Evolutionary conservation across 2,329 filamentous ascomycete species (phyloP).

Genomic region (Colletotrichum sidae): DNA sequence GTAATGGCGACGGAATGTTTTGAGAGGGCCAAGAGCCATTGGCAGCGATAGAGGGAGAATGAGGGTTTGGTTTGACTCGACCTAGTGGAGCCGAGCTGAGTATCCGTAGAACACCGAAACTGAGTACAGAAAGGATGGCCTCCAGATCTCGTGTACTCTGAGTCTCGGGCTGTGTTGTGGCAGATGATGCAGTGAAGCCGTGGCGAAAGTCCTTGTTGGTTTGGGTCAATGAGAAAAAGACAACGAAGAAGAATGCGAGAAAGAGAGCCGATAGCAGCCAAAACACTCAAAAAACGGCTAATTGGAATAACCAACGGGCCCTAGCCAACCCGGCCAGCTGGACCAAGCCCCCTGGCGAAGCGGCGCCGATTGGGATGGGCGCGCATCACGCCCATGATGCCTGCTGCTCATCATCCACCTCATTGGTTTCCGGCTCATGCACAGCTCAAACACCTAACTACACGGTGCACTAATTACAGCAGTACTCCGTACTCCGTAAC

Average conservation of each 20-base stretch:
- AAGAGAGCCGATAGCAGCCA: neutral
- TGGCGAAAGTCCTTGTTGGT: neutral
- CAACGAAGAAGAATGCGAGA: neutral
- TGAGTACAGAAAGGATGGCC: neutral
- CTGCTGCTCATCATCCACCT: constrained; percentile 28
- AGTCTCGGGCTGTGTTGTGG: too few relatives aligned
- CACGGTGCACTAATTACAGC: too few relatives aligned
- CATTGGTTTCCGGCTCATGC: constrained; percentile 28
- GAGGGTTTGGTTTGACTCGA: too few relatives aligned
- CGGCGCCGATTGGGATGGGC: constrained; percentile 5
- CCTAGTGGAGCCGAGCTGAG: neutral
- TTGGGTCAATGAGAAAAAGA: constrained; percentile 1
- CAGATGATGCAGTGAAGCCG: too few relatives aligned
- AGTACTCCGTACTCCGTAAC: too few relatives aligned
- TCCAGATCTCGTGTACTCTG: too few relatives aligned
- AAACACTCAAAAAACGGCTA: neutral
- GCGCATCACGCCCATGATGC: constrained; percentile 13
- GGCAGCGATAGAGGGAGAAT: constrained; percentile 16
- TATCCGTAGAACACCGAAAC: neutral
- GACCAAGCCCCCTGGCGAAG: too few relatives aligned
- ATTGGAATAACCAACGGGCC: constrained; percentile 3
- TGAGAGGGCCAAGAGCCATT: constrained; percentile 16
- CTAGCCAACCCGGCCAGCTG: constrained; percentile 10
- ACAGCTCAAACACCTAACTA: constrained; percentile 5
- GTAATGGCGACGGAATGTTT: constrained; percentile 24